Evolutionary conservation across 768 basidiomycete genomes (phyloP), one percentile per base, ranked within the genome.

Genomic region (Pseudohyphozyma bogoriensis): DNA sequence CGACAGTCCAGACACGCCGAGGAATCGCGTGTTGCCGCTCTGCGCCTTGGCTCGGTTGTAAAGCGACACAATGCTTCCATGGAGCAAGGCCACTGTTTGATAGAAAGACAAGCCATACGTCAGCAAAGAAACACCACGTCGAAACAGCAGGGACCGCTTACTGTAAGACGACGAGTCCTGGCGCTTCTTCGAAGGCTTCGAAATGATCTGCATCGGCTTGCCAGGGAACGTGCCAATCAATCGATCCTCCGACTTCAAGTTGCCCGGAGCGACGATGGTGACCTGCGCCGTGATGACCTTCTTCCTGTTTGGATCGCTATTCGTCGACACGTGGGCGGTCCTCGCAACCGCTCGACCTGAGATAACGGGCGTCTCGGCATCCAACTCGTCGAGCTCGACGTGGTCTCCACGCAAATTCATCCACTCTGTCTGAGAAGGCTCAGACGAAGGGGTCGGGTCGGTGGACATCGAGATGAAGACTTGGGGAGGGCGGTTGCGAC

Each of bases 191-290:
- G 87, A 89, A 6, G 93, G 93, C 74, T 96, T 97, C 76, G 87
- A 89, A 76, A 97, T 96, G 70, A 97, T 89, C 74, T 91, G 92
- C 79, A 97, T 96, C n/a, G 91, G 84, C 49, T 86, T 85, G 66
- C 87, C 89, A 46, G 87, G 85, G 77, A 96, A 96, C 24, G 82
- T 81, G 26, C 92, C 92, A 67, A 96, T 83, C 37, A 89, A 78
- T 40, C 85, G 81, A 71, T 89, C 87, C 51, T 83, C 82, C 20
- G 82, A 80, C 11, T 85, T 83, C 5, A 51, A 64, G 51, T 29
- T n/a, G 15, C 37, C 60, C 4, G 59, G 72, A 39, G 88, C 87
- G 67, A 82, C 84, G 73, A 91, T 85, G 75, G 85, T 89, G 66
- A 96, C 89, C 39, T 90, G 78, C 71, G 89, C 88, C 75, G 91